Conservation (phyloP, 345 rosid genomes). For the Hirschfeldia incana region DNA sequence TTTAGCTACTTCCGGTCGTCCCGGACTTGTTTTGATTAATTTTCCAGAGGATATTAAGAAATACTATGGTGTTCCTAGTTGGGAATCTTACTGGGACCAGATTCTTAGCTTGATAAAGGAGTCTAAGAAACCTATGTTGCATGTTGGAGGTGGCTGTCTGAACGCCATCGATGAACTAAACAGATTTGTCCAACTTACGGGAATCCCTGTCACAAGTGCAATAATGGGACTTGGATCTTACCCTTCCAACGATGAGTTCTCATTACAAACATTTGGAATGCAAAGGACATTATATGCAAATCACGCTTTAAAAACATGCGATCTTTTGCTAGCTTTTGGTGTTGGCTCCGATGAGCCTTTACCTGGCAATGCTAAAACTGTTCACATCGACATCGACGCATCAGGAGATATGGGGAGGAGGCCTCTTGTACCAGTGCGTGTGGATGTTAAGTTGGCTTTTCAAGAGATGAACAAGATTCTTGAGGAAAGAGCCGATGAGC, state of each 20-base stretch:
- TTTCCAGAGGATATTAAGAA: conserved; percentile 92
- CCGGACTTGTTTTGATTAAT: conserved; percentile 87
- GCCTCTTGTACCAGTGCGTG: conserved; percentile 78
- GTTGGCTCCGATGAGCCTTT: background rate
- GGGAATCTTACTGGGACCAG: conserved; percentile 73
- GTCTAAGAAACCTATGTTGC: conserved; percentile 81
- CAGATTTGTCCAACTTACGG: conserved; percentile 80
- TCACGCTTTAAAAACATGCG: conserved; percentile 72
- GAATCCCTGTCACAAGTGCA: conserved; percentile 93
- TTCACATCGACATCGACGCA: background rate
- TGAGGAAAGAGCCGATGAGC: conserved; percentile 49
- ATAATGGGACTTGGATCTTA: conserved; percentile 47
- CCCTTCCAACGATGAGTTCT: conserved; percentile 55
- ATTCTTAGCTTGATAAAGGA: conserved; percentile 74
- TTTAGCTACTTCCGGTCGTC: conserved; percentile 84
- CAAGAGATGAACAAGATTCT: conserved; percentile 65
- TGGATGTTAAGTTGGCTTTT: conserved; percentile 81
- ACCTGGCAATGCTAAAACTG: conserved; percentile 51
- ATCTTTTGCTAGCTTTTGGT: conserved; percentile 78
- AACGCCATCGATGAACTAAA: conserved; percentile 80
- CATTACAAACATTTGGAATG: conserved; percentile 86
- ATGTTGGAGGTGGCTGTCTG: conserved; percentile 98
- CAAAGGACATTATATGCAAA: conserved; percentile 82
- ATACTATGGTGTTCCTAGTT: conserved; percentile 71
- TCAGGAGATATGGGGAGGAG: conserved; percentile 45